These are phyloP conservation scores for Cryptosporidium sp. DNA, from an alignment of 169 alveolate genomes.

Conservation along the genomic window DNA sequence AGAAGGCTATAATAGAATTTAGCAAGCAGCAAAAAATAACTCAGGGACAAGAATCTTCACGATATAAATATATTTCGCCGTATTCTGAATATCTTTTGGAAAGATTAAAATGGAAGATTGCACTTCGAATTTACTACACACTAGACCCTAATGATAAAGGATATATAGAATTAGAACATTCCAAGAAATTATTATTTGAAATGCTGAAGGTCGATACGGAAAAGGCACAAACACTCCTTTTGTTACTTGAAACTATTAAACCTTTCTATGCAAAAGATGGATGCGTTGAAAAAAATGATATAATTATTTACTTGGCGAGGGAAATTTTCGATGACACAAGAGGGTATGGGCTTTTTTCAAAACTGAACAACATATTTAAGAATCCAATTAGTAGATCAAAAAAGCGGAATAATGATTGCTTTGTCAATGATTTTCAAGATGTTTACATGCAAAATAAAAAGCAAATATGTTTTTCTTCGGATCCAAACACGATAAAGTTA, in stretches of 20 bases:
- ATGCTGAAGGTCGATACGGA: conserved; percentile 49
- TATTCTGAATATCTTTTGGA: conserved; percentile 69
- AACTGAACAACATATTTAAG: conserved; percentile 24
- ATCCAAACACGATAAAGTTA: conserved; percentile 3
- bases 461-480: not conserved
- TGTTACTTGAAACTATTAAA: conserved; percentile 40
- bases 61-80: conserved; percentile 54
- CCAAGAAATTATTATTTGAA: conserved; percentile 19
- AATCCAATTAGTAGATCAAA: conserved; percentile 41
- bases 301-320: conserved; percentile 18
- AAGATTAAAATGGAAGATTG: conserved; percentile 67
- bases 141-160: conserved; percentile 62
- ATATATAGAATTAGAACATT: conserved; percentile 22
- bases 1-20: conserved; percentile 10
- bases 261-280: conserved; percentile 50
- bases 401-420: not conserved
- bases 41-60: conserved; percentile 30
- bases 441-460: not conserved
- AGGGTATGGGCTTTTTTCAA: conserved; percentile 63
- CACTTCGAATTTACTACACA: conserved; percentile 68
- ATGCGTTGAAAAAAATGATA: conserved; percentile 44
- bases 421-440: not conserved
- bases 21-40: conserved; percentile 13
- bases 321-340: conserved; percentile 42
- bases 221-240: conserved; percentile 50